A percentile compares a stretch with the other conserved stretches of the same genome.
Conservation (phyloP, 148 eudicot species). For the Nyssa sinensis region DNA sequence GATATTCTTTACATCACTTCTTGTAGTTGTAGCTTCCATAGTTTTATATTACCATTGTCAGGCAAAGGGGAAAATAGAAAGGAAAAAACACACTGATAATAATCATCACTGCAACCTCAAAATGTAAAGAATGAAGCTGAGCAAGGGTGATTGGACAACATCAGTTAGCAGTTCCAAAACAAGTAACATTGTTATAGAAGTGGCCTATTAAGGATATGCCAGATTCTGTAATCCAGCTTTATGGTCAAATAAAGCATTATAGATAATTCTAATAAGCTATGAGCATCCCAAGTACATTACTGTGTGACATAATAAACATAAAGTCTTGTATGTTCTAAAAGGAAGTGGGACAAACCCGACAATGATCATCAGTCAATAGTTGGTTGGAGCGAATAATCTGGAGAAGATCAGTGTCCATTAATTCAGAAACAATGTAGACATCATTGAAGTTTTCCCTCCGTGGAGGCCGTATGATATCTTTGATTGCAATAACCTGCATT, state of each 20-base stretch:
- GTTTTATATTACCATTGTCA: not conserved
- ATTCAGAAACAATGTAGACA: no score
- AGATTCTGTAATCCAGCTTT: constrained; percentile 1
- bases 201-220: not conserved
- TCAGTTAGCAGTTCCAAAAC: no score
- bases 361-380: not conserved
- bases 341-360: constrained; percentile 13
- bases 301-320: not conserved
- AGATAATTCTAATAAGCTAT: no score
- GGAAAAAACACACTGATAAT: not conserved
- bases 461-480: constrained; percentile 1
- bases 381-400: no score
- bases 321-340: constrained; percentile 2
- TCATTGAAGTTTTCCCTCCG: no score
- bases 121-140: not conserved
- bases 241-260: constrained; percentile 1
- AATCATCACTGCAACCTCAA: not conserved
- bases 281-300: not conserved
- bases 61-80: not conserved
- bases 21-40: not conserved
- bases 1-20: not conserved
- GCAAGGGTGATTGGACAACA: not conserved
- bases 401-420: no score
- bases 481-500: no score
- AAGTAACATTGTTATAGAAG: not conserved